Base-by-base conservation (phyloP, 129 eudicot species). In the Tagetes patula region DNA sequence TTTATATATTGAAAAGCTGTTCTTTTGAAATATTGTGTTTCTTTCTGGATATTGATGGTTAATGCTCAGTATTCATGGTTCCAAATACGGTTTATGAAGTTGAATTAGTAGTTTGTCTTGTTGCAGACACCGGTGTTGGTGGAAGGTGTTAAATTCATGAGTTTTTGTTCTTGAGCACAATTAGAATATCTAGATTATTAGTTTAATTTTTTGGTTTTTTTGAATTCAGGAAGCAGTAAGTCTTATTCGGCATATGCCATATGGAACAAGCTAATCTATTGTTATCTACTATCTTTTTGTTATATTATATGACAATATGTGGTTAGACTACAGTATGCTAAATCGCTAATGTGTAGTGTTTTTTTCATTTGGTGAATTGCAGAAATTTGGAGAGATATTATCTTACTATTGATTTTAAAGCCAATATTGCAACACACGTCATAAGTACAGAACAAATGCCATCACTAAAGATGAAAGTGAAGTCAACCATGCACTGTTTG, bases 401-500 rank as follows among this genome's bases (percentile, higher is more conserved):
- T 75, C 79, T 81, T 68, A 73, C 71, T 38, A 31, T 82, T 79
- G 68, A 85, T 73, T 80, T 78, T 75, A 36, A 61, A 71, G 72
- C 68, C 81, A 68, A 65, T 69, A 85, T 43, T 37, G 68, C 73
- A 60, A 60, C 74, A 67, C 47, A 38, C 52, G 55, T 84, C 68
- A 11, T 14, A 74, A 75, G 62, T 41, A 75, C 68, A 74, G 87
- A 77, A 74, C 92, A 90, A 84, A 93, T 93, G 98, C 96, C 98
- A 87, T 89, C 98, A 65, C 30, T 84, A 79, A 86, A 85, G 80
- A 93, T 90, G 98, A 93, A 93, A 83, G 79, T 85, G 82, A 87
- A 93, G 84, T 84, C 95, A 74, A 77, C 85, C 80, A 58, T 75
- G 63, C 79, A 88, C 58, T 81, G 89, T 84, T 69, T 75, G 40